Base-by-base conservation (phyloP, 805 yeast species). In the Teunomyces funiuensis region DNA sequence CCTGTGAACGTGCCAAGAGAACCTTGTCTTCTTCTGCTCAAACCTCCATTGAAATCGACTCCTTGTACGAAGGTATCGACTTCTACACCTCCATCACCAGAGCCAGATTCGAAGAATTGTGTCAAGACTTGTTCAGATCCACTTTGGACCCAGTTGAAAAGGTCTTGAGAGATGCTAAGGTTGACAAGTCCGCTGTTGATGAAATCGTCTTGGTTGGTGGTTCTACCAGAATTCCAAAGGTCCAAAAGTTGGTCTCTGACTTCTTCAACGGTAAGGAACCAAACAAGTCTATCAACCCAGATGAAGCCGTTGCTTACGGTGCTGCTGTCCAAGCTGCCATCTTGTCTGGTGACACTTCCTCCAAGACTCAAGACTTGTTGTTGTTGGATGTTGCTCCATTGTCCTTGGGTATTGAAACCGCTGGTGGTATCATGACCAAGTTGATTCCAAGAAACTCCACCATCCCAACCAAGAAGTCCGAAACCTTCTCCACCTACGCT, bases 1-100 rank as follows among this genome's bases (percentile, higher is more conserved):
- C 97, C 59, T 89, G 96, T 77, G 98, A 90, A 80, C 85, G 98
- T 75, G 98, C 98, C 53, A 90, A 90, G 95, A 88, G 98, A 82
- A 88, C 97, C 50, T 80, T 90, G 62, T 91, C 97, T 31, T 89
- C 97, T 26, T 86, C 96, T 46, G 88, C 97, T 52, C 96, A 89
- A 76, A 88, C 97, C 53, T 83, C 96, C 28, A 79, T 90, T 54
- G 97, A 90, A 78, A 88, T 90, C 63, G 97, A 90, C 73, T 90
- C 97, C 37, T 75, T 90, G 58, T 88, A 66, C 73, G 97, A 89
- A 76, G 97, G 97, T 79, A 72, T 87, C 60, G 97, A 90, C 75
- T 90, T 90, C 81, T 88, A 88, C 83, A 88, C 97, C 49, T 86
- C 96, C 38, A 79, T 89, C 63, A 89, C 97, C 63, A 88, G 97